A percentile compares a stretch with the other conserved stretches of the same genome.
Conservation (phyloP, 1,139 yeast genomes). For the Saccharomyces hybrid region DNA sequence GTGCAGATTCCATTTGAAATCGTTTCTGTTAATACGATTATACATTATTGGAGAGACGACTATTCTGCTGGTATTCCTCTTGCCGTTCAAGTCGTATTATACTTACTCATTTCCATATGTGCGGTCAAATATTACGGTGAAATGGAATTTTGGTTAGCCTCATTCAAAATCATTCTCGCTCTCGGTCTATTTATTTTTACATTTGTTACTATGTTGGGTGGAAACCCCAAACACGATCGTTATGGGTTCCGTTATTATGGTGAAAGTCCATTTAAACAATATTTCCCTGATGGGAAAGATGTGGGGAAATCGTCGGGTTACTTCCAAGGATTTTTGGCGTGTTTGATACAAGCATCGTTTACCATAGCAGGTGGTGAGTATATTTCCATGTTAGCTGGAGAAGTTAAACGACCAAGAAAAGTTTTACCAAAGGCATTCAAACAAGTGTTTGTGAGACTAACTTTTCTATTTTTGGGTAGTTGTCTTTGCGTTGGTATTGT, state of each 20-base stretch:
- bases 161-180: slow-evolving; percentile 65
- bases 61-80: slow-evolving; percentile 62
- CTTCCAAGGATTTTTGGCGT: slow-evolving; percentile 63
- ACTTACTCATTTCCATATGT: slow-evolving; percentile 56
- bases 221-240: slow-evolving; percentile 59
- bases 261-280: slow-evolving; percentile 48
- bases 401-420: slow-evolving; percentile 66
- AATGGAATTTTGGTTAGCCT: slow-evolving; percentile 70
- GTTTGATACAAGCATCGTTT: slow-evolving; percentile 54
- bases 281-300: slow-evolving; percentile 44
- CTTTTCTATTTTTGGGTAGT: slow-evolving; percentile 60
- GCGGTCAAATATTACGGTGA: slow-evolving; percentile 76
- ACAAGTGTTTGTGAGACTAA: slow-evolving; percentile 65
- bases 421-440: slow-evolving; percentile 74
- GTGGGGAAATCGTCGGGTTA: slow-evolving; percentile 40
- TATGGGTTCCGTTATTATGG: slow-evolving; percentile 64
- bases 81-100: slow-evolving; percentile 53
- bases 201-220: slow-evolving; percentile 77
- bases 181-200: slow-evolving; percentile 68
- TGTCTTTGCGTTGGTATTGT: slow-evolving; percentile 54
- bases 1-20: slow-evolving; percentile 76
- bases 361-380: slow-evolving; percentile 83
- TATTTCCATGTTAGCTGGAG: slow-evolving; percentile 78
- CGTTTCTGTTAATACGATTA: slow-evolving; percentile 68
- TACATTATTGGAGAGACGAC: slow-evolving; percentile 74